Base-by-base conservation (phyloP, 106 monocot species). In the Dendrobium catenatum region DNA sequence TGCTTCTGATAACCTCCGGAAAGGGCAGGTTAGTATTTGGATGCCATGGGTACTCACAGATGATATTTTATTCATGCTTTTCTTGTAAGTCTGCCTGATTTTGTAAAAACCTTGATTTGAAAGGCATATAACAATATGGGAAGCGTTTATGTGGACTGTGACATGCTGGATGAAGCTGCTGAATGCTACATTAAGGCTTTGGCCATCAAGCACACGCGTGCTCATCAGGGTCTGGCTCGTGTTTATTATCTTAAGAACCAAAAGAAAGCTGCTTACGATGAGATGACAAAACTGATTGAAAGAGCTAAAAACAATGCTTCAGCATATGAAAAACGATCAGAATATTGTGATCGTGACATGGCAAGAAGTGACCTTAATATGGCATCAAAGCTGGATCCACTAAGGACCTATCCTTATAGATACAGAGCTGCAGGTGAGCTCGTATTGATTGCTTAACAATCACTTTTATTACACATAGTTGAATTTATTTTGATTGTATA, bases 51-150 rank as follows among this genome's bases (percentile, higher is more conserved):
- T 16, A 42, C 44, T 44, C 11, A 24, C 49, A 49, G 24, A 76
- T 48, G 16, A 51, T 51, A 22, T 20, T 51, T 51, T 13, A 13
- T 26, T 2, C 8, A 44, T 74, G 4, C 42, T 74, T 44, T 44
- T 74, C 70, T 70, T 37, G 15, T 15, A 0, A 70, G 10, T 70
- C 41, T 1, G n/a, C 42, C 42, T 74, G 74, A 74, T 42, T 29
- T 42, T 43, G n/a, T 74, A 20, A 72, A 58, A 58, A 24, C 16
- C 0, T 17, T 78, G 2, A 19, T 76, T 47, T 76, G 43, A 42
- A 86, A 99, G 99, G 95, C 99, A 80, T 83, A 91, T 81, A 99
- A 99, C 82, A 99, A 99, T 66, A 93, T 99, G 86, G 99, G 99
- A 72, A 93, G 95, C 61, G 86, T 95, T 48, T 95, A 91, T 82